These are phyloP conservation scores for Calvatia gigantea DNA, from an alignment of 768 basidiomycete species.

Conservation along the genomic window DNA sequence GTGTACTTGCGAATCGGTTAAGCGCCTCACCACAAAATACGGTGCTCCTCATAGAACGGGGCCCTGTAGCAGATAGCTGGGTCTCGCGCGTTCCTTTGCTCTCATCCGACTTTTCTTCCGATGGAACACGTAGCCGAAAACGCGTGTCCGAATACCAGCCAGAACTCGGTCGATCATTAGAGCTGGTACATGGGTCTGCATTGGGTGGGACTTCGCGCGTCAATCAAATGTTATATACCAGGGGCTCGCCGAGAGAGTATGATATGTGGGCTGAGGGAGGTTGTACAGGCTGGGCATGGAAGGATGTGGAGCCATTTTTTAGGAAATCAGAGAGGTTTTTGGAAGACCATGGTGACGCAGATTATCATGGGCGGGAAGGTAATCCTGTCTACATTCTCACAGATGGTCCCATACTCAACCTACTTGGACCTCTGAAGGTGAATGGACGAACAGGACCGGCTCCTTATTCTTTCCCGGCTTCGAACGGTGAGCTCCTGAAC, in stretches of 20 bases:
- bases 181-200: conserved; percentile 20
- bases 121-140: conserved; percentile 33
- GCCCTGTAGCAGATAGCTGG: conserved; percentile 40
- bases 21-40: conserved; percentile 47
- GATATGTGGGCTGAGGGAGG: conserved; percentile 39
- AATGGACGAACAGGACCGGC: conserved; percentile 44
- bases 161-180: conserved; percentile 35
- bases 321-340: conserved; percentile 61
- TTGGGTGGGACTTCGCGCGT: conserved; percentile 40
- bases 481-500: conserved; percentile 35
- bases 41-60: conserved; percentile 55
- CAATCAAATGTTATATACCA: conserved; percentile 24
- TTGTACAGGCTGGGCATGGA: conserved; percentile 59
- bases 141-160: conserved; percentile 36
- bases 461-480: conserved; percentile 55
- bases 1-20: conserved; percentile 54
- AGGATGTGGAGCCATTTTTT: conserved; percentile 58
- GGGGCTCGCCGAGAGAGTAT: conserved; percentile 23
- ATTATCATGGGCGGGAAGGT: conserved; percentile 24
- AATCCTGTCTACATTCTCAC: conserved; percentile 24
- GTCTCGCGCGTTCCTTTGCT: conserved; percentile 19
- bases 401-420: conserved; percentile 32
- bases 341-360: not conserved
- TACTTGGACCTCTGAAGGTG: conserved; percentile 27
- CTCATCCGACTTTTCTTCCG: conserved; percentile 11